Percentiles rank a stretch among this genome's conserved stretches.
phyloP scores from a whole-genome alignment of 2,329 filamentous ascomycete genomes.

The Aspergillus pseudoterreus region DNA sequence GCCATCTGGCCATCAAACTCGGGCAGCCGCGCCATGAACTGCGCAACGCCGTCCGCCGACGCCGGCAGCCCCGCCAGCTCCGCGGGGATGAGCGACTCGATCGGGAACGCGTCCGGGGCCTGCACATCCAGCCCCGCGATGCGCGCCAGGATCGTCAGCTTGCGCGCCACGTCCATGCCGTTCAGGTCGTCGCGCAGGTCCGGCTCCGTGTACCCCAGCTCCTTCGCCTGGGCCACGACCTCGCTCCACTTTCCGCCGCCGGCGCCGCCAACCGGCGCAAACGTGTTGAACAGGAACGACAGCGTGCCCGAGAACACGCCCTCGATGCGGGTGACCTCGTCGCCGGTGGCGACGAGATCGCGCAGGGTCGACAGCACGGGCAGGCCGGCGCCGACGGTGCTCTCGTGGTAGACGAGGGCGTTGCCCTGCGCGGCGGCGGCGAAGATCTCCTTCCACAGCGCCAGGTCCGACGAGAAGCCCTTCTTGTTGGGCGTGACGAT shows the following conservation, averaged over 20 bases:
- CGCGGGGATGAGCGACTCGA: constrained; percentile 87
- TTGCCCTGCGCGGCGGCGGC: constrained; percentile 58
- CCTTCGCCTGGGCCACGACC: constrained; percentile 88
- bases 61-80: constrained; percentile 73
- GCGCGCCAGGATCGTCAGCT: constrained; percentile 89
- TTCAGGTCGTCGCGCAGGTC: constrained; percentile 85
- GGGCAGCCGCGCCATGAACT: constrained; percentile 78
- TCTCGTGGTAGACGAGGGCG: constrained; percentile 91
- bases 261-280: constrained; percentile 73
- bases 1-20: constrained; percentile 90
- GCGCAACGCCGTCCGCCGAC: constrained; percentile 57
- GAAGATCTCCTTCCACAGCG: constrained; percentile 87
- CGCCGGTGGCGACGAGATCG: constrained; percentile 91
- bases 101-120: constrained; percentile 83
- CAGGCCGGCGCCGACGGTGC: constrained; percentile 86
- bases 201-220: constrained; percentile 86
- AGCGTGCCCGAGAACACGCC: constrained; percentile 97
- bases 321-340: constrained; percentile 87
- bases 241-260: constrained; percentile 72
- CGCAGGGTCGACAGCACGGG: constrained; percentile 91
- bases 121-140: constrained; percentile 77
- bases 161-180: constrained; percentile 86
- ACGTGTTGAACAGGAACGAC: constrained; percentile 97
- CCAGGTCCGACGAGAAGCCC: constrained; percentile 78
- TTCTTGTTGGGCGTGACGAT: constrained; percentile 99